A percentile compares a stretch with the other conserved stretches of the same genome.
phyloP scores from a whole-genome alignment of 2,329 filamentous ascomycete genomes.

The Clonostachys sp. region DNA sequence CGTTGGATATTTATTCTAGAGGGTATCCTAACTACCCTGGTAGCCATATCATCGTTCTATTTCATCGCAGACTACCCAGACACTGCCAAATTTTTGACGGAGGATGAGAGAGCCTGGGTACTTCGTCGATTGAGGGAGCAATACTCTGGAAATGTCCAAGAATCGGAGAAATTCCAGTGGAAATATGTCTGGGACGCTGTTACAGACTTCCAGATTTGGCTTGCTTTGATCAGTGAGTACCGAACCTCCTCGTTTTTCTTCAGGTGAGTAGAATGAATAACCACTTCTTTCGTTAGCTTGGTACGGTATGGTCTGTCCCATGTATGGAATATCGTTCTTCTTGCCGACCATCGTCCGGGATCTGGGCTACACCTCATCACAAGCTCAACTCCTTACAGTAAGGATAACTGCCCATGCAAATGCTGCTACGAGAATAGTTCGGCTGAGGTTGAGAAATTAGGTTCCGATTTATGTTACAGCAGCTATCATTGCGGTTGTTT shows the following conservation, averaged over 20 bases:
- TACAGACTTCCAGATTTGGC: conserved; percentile 74
- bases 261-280: too few species aligned
- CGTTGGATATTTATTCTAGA: conserved; percentile 67
- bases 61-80: conserved; percentile 78
- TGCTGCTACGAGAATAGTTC: too few species aligned
- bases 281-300: conserved; percentile 25
- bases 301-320: conserved; percentile 27
- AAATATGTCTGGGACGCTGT: conserved; percentile 69
- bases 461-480: conserved; percentile 58
- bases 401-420: too few species aligned
- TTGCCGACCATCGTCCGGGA: conserved; percentile 60
- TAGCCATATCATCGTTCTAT: conserved; percentile 65
- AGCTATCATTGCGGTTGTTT: conserved; percentile 49
- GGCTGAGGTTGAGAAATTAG: too few species aligned
- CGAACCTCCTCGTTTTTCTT: conserved; percentile 45
- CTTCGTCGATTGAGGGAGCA: conserved; percentile 57
- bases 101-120: conserved; percentile 67
- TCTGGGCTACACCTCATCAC: conserved; percentile 51
- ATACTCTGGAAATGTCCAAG: conserved; percentile 35
- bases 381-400: conserved; percentile 58
- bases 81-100: conserved; percentile 67
- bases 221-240: conserved; percentile 53
- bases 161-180: conserved; percentile 73
- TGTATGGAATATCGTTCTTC: conserved; percentile 56
- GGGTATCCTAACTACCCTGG: conserved; percentile 64